Evolutionary conservation across 768 basidiomycete genomes (phyloP).

Genomic region (Dacryopinax primogenitus): DNA sequence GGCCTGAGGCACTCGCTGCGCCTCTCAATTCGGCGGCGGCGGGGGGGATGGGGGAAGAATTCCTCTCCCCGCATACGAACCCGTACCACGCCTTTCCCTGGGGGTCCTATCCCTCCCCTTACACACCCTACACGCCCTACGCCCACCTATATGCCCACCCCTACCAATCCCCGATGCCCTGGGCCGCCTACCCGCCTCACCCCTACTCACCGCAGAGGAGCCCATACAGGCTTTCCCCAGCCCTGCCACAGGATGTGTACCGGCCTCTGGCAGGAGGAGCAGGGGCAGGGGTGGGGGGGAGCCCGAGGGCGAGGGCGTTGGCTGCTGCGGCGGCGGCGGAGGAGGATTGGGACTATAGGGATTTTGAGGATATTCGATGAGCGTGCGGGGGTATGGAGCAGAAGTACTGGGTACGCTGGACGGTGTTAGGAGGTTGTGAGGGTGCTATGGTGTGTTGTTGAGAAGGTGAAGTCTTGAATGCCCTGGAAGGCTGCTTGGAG

Average conservation of each 20-base stretch:
- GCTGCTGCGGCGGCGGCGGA: not conserved
- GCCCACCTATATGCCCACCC: not conserved
- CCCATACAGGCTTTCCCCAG: not conserved
- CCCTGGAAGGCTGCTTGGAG: too few species aligned
- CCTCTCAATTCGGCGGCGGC: not conserved
- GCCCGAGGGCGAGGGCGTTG: not conserved
- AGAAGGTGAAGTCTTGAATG: too few species aligned
- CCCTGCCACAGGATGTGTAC: not conserved
- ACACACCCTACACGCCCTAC: not conserved
- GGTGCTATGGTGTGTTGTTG: too few species aligned
- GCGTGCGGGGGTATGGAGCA: too few species aligned
- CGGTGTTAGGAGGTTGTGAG: too few species aligned
- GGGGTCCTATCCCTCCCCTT: not conserved
- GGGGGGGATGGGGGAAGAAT: not conserved
- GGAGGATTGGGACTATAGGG: not conserved
- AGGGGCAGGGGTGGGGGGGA: not conserved
- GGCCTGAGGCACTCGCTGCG: not conserved
- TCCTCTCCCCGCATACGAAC: not conserved
- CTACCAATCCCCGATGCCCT: not conserved
- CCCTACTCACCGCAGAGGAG: not conserved
- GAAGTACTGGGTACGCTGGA: too few species aligned
- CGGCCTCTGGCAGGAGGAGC: not conserved
- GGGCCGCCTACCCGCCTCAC: conserved; percentile 1
- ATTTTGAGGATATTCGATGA: not conserved
- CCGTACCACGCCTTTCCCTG: not conserved